A percentile compares a stretch with the other conserved stretches of the same genome.
Conservation (phyloP, 1,284 basidiomycete genomes). For the Schizopora paradoxa region DNA sequence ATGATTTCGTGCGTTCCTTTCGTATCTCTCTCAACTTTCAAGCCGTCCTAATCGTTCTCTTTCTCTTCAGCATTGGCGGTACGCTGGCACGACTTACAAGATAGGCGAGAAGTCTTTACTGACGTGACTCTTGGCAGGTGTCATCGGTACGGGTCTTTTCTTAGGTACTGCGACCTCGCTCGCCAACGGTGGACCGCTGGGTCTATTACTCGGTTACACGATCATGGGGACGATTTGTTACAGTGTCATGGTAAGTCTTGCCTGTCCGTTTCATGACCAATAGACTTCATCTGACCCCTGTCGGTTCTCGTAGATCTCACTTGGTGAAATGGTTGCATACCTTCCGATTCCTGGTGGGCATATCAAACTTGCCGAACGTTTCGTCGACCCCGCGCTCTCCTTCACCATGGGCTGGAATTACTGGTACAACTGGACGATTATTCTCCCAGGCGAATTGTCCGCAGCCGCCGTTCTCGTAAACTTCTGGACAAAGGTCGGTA, state of each 20-base stretch:
- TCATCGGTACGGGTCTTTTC: slow-evolving; percentile 70
- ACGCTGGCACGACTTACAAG: neutral
- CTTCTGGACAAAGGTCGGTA: slow-evolving; percentile 47
- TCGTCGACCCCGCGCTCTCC: slow-evolving; percentile 74
- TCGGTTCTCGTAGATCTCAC: slow-evolving; percentile 35
- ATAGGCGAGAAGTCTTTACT: no score
- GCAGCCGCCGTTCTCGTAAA: slow-evolving; percentile 76
- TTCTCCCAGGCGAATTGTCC: slow-evolving; percentile 74
- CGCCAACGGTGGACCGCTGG: slow-evolving; percentile 49
- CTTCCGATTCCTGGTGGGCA: slow-evolving; percentile 73
- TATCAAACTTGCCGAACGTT: slow-evolving; percentile 74
- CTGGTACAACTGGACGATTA: slow-evolving; percentile 69
- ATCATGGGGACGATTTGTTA: slow-evolving; percentile 61
- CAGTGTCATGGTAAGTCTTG: slow-evolving; percentile 42
- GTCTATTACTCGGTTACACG: slow-evolving; percentile 60
- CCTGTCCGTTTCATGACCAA: no score
- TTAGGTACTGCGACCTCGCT: slow-evolving; percentile 59
- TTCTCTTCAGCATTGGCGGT: slow-evolving; percentile 32
- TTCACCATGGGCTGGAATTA: slow-evolving; percentile 86
- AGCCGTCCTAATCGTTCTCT: slow-evolving; percentile 15
- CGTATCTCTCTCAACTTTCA: neutral
- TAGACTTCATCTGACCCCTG: neutral
- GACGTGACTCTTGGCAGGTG: slow-evolving; percentile 41
- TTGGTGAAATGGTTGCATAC: slow-evolving; percentile 62
- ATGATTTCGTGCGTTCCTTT: slow-evolving; percentile 53